Evolutionary conservation across 306 rosid genomes (phyloP), one percentile per base, ranked within the genome.

Genomic region (Quercus variabilis): DNA sequence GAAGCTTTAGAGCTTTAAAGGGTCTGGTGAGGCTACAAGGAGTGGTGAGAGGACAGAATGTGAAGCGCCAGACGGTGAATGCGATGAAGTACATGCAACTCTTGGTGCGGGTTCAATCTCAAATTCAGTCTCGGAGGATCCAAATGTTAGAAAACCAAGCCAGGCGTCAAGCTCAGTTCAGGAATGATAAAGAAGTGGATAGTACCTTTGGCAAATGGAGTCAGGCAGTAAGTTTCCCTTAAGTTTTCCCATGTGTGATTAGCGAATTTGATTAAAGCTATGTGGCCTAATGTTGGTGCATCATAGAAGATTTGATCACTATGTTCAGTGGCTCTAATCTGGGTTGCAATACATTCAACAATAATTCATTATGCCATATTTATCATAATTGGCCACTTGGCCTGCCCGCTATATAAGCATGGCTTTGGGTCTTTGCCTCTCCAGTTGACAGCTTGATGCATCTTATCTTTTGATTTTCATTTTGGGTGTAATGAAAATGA

Each of bases 81-180:
- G 98, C 99, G 55, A 96, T 96, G 99, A 96, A 93, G 78, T 92
- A 96, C 78, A 96, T 96, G 98, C 99, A 96, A 82, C 92, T 93
- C 25, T 33, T 93, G 63, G 98, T 93, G 80, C 90, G 99, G 57
- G 96, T 96, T 76, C 99, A 96, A 75, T 91, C 98, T 49, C 99
- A 96, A 80, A 93, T 93, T 78, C 99, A 96, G 75, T 89, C 99
- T 4, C 83, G 97, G 72, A 85, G 99, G 90, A 92, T 91, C 83
- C 99, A 95, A 81, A 90, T 92, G 97, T 82, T 92, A 65, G 98
- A 92, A 77, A 95, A 80, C 84, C 98, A 92, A 81, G 89, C 98
- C 43, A 89, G 92, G 38, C 89, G 87, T 75, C 97, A 91, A 72
- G 90, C 88, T 10, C 96, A 88, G 75, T 79, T 82, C 84, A 89